These are phyloP conservation scores for Sugiyamaella boreocaroliniensis DNA, from an alignment of 805 yeast genomes.

Conservation along the genomic window DNA sequence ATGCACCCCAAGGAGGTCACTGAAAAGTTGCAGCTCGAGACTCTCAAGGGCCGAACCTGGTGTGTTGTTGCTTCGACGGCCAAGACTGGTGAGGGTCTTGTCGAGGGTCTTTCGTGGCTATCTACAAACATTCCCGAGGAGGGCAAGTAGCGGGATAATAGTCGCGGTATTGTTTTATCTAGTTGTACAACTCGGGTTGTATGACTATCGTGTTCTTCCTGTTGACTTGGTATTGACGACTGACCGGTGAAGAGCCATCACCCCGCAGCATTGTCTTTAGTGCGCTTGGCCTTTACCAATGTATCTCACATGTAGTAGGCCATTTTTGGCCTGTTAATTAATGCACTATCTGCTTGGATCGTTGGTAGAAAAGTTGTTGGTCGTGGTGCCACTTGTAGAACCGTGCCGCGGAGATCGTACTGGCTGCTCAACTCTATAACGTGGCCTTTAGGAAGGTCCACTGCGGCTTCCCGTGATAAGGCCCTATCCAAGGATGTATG, in stretches of 20 bases:
- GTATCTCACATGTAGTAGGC: neutral
- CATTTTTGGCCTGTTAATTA: neutral
- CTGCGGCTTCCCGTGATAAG: no score
- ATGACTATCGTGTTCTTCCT: neutral
- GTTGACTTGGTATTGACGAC: neutral
- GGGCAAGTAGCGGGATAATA: conserved; percentile 15
- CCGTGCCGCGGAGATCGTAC: no score
- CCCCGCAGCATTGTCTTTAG: neutral
- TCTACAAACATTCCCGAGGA: conserved; percentile 48
- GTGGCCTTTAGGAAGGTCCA: no score
- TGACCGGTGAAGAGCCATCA: neutral
- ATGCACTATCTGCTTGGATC: neutral
- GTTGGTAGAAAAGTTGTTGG: neutral
- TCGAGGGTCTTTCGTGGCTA: conserved; percentile 84
- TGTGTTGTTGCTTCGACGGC: conserved; percentile 90
- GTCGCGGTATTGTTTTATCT: no score
- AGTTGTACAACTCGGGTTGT: neutral
- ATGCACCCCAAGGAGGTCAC: conserved; percentile 75
- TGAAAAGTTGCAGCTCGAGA: conserved; percentile 56
- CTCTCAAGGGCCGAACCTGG: conserved; percentile 70
- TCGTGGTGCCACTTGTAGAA: no score
- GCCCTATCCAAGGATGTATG: no score
- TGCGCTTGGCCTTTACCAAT: neutral
- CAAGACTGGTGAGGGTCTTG: conserved; percentile 80
- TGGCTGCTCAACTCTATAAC: no score